Base-by-base conservation (phyloP, 1,284 basidiomycete species). In the Golubevia sp. region DNA sequence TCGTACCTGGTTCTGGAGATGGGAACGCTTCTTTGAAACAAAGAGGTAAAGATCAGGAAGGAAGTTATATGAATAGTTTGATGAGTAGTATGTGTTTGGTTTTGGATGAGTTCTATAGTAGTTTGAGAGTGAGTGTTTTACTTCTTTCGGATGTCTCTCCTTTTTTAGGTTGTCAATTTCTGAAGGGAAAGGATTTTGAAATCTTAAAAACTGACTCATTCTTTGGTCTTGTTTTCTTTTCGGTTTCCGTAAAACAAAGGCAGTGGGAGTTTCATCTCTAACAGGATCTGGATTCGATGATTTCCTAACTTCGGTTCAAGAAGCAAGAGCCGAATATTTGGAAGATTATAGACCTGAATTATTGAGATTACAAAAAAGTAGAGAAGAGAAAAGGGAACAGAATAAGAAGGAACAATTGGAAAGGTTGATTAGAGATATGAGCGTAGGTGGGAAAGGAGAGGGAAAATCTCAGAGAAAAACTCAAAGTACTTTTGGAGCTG, bases 71-170 rank as follows among this genome's bases (percentile, higher is more conserved):
- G 67, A 83, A 83, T 73, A 82, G 79, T 25, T 70, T 83, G 59
- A 82, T 83, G 79, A 83, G 82, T 66, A 79, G 76, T 60, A 83
- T 83, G 81, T 75, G 76, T 26, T 68, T 83, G 25, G 76, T 83
- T 7, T 70, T 83, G 26, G 81, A 83, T 66, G 81, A 83, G 51
- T 83, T 83, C 56, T 83, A 83, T 75, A 75, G 74, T 59, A 82
- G 77, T 58, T 59, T 83, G 23, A 64, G 72, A 59, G 73, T 76
- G 56, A 66, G 72, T 67, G 4, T 26, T 38, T 13, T 30, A 8
- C 8, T 20, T 20, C 8, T 54, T 54, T 54, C 18, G 23, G 18
- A 21, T 54, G 11, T 23, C 56, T 49, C 11, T 23, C n/a, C n/a
- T n/a, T n/a, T n/a, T n/a, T n/a, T n/a, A n/a, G n/a, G n/a, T n/a